Conservation (phyloP, 148 eudicot genomes). For the Nepenthes mirabilis region DNA sequence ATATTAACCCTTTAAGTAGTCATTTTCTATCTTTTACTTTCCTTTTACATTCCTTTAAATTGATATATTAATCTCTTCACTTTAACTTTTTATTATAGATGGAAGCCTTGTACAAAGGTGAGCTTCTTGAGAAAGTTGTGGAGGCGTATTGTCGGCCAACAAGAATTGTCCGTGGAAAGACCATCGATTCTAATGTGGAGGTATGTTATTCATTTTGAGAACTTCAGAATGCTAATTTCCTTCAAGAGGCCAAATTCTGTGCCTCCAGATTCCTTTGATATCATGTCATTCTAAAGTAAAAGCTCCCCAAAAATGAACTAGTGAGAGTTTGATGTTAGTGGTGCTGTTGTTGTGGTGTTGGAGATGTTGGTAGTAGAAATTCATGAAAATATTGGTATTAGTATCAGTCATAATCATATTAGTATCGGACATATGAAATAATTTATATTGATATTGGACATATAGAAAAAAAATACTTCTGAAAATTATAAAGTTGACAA, state of each 20-base stretch:
- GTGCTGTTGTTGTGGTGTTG: no score
- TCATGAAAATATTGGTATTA: no score
- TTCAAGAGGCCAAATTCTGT: not conserved
- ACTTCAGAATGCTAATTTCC: not conserved
- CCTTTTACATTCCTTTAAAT: not conserved
- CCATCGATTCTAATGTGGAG: conserved; percentile 34
- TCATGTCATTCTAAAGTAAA: not conserved
- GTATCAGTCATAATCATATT: no score
- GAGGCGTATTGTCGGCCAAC: conserved; percentile 98
- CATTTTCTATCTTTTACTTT: not conserved
- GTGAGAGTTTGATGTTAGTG: no score
- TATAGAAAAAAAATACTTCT: no score
- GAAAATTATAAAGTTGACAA: no score
- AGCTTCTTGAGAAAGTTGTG: conserved; percentile 63
- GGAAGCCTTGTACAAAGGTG: conserved; percentile 62
- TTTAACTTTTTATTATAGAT: conserved; percentile 29
- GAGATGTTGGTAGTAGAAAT: no score
- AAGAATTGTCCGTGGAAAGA: conserved; percentile 96
- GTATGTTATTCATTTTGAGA: conserved; percentile 17
- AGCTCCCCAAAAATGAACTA: no score
- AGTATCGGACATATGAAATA: no score
- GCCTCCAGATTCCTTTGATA: not conserved
- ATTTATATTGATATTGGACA: no score
- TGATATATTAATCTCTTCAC: not conserved
- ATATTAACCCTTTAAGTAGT: not conserved